Base-by-base conservation (phyloP, 345 rosid genomes). In the Hibiscus mutabilis region DNA sequence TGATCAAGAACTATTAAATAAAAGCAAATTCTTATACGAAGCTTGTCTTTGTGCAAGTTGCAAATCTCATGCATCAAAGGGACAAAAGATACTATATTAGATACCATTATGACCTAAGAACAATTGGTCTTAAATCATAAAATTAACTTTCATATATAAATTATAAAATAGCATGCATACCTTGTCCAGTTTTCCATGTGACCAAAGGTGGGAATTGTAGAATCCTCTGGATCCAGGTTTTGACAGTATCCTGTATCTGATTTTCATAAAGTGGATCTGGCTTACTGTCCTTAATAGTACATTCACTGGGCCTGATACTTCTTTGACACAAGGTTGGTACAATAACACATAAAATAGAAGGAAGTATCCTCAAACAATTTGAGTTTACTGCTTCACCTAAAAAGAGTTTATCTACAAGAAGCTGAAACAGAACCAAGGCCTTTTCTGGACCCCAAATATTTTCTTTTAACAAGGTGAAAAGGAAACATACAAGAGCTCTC, bases 401-500 rank as follows among this genome's bases (percentile, higher is more conserved):
- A 77, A 75, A 86, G 73, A 94, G 92, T 77, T 91, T 94, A 72
- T 83, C 78, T 40, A 82, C 78, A 69, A 91, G 77, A 74, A 87
- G 64, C 67, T 84, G 82, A 77, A 88, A 94, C 65, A 90, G 72
- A 74, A 73, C 10, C 77, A 70, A 59, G 73, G 97, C 96, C 77
- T 91, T 88, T 75, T 85, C 86, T 72, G 64, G 79, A 71, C 77
- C 76, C 97, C 98, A 94, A 68, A 86, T 71, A 65, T 80, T 76
- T 75, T 87, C 84, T 78, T 84, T 85, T 74, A 94, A 86, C 84
- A 90, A 81, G 55, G 83, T 81, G 78, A 78, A 51, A 75, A 88
- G 76, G 68, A 90, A 83, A 74, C 86, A 82, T 72, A 91, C 71
- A 73, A 91, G 89, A 76, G 93, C 98, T 79, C 98, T 87, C 74